Conservation (phyloP, 2,329 filamentous ascomycete genomes). For the Aspergillus pseudoviridinutans region DNA sequence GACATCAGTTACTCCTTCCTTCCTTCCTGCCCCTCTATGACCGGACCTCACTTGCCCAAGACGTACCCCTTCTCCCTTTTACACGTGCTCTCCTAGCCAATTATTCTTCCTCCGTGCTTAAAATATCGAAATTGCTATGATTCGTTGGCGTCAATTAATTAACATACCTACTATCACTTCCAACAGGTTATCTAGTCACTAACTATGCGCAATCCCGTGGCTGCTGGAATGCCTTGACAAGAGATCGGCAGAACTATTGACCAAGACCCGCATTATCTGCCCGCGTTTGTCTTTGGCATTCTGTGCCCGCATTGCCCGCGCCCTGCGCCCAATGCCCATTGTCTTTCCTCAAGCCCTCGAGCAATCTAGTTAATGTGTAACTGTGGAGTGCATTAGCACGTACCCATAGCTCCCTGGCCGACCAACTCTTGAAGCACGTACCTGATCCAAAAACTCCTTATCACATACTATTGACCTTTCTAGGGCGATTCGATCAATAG, state of each 20-base stretch:
- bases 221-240: constrained; percentile 3
- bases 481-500: background rate
- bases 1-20: constrained; percentile 14
- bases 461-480: background rate
- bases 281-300: background rate
- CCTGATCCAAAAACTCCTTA: background rate
- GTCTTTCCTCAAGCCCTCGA: background rate
- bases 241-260: constrained; percentile 16
- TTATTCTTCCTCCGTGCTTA: background rate
- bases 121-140: background rate
- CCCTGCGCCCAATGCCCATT: background rate
- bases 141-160: background rate
- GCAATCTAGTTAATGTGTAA: background rate
- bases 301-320: background rate
- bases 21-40: background rate
- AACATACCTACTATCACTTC: background rate
- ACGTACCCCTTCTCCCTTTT: background rate
- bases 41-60: too few relatives aligned
- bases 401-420: background rate
- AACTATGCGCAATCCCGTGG: background rate
- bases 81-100: background rate
- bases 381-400: background rate
- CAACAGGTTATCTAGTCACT: background rate
- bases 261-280: constrained; percentile 1
- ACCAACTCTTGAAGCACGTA: background rate